phyloP scores from a whole-genome alignment of 1,284 basidiomycete genomes.

The Papiliotrema flavescens region DNA sequence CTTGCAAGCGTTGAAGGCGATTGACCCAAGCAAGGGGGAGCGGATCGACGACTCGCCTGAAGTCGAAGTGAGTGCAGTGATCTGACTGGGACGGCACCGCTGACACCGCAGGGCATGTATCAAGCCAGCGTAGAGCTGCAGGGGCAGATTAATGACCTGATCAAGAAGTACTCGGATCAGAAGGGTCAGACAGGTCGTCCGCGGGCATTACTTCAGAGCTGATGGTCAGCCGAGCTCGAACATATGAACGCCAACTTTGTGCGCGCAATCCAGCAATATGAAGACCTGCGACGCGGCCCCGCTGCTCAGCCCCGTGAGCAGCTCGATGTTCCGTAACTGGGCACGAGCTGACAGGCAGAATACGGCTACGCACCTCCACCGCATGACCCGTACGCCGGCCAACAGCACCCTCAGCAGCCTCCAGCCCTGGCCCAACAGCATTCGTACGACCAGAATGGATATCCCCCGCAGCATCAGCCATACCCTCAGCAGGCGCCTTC shows the following conservation, averaged over 20 bases:
- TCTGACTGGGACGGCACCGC: neutral
- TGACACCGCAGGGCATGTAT: slow-evolving; percentile 71
- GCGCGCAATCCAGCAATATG: slow-evolving; percentile 47
- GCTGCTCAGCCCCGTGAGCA: slow-evolving; percentile 26
- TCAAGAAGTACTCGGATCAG: slow-evolving; percentile 91
- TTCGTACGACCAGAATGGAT: neutral
- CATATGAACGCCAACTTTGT: slow-evolving; percentile 50
- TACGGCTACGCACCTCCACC: slow-evolving; percentile 24
- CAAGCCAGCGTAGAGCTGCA: slow-evolving; percentile 81
- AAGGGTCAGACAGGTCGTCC: slow-evolving; percentile 69
- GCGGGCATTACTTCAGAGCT: slow-evolving; percentile 4
- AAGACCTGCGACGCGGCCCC: slow-evolving; percentile 34
- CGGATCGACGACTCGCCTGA: slow-evolving; percentile 92
- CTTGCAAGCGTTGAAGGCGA: slow-evolving; percentile 68
- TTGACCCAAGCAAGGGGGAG: slow-evolving; percentile 71
- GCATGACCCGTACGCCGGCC: slow-evolving; percentile 14
- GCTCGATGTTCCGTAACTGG: neutral
- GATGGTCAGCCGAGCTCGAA: slow-evolving; percentile 45
- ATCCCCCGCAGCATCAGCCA: slow-evolving; percentile 9
- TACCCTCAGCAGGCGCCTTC: slow-evolving; percentile 9
- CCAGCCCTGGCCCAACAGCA: neutral
- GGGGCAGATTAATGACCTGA: slow-evolving; percentile 92
- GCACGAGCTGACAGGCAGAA: slow-evolving; percentile 5
- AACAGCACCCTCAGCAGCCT: slow-evolving; percentile 6
- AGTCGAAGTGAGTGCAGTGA: slow-evolving; percentile 62